Conservation (phyloP, 805 yeast genomes). For the Metschnikowia kunwiensis region DNA sequence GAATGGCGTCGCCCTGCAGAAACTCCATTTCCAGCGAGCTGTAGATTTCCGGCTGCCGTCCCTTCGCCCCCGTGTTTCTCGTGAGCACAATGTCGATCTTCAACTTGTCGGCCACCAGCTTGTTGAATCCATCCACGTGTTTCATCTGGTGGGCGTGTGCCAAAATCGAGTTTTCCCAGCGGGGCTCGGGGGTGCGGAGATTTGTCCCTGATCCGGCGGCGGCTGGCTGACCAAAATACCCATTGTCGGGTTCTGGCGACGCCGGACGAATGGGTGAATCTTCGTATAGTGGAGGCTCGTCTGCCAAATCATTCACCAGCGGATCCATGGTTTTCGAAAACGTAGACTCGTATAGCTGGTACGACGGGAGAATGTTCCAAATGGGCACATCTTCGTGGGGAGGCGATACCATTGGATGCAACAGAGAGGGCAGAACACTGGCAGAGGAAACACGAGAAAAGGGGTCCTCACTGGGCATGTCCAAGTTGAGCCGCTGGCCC, state of each 20-base stretch:
- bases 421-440: neutral
- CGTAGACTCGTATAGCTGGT: constrained; percentile 33
- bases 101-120: constrained; percentile 19
- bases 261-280: constrained; percentile 21
- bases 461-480: neutral
- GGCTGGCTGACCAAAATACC: constrained; percentile 8
- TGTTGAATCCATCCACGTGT: constrained; percentile 18
- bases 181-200: constrained; percentile 11
- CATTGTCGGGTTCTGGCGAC: constrained; percentile 4
- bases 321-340: constrained; percentile 37
- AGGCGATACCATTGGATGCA: constrained; percentile 24
- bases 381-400: constrained; percentile 27
- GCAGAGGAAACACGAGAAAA: neutral
- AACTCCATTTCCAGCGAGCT: constrained; percentile 26
- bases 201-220: neutral
- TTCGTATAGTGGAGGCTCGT: constrained; percentile 37
- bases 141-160: constrained; percentile 28
- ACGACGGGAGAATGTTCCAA: constrained; percentile 33
- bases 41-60: constrained; percentile 17
- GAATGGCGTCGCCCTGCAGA: constrained; percentile 27
- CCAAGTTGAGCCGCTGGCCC: constrained; percentile 6
- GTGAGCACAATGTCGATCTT: constrained; percentile 22
- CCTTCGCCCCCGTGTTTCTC: constrained; percentile 15
- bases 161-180: constrained; percentile 35
- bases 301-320: constrained; percentile 23